Evolutionary conservation across 2,329 filamentous ascomycete species (phyloP), one percentile per base, ranked within the genome.

Genomic region (Rosellinia necatrix): DNA sequence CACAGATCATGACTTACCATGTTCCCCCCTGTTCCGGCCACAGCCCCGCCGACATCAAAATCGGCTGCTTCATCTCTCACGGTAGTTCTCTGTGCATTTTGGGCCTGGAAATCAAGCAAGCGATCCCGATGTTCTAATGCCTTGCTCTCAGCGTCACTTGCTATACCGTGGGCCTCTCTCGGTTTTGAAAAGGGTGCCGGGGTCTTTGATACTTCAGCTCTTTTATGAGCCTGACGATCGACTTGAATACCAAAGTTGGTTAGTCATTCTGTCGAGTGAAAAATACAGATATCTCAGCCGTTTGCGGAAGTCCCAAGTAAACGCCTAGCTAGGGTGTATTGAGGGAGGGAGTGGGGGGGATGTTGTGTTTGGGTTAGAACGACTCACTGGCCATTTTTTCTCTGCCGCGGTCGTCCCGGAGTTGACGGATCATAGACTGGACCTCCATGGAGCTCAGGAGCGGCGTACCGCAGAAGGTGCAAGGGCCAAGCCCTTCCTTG

Each of bases 401-500:
- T 54, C 88, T 85, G 2, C 92, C 93, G 4, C 92, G 85, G 75
- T 97, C 93, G 49, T 91, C 89, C 34, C 87, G 86, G 10, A 99
- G 80, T 66, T 93, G 87, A 22, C 83, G 82, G 44, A 97, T 89
- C 84, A 99, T 96, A 29, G 83, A 85, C 66, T 96, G 88, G 8
- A 96, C 84, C 51, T 97, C 92, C 3, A 82, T 76, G 0, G 83
- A 71, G 25, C 81, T 87, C 6, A 99, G 77, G 0, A 99, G 77
- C 0, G 91, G 85, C 0, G 82, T 80, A 0, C 86, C 86, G 75
- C 94, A 99, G 69, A 90, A 97, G 0, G 93, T 97, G 72, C 94
- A 99, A 0, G 93, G 93, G 0, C 93, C 93, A 0, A 97, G 80
- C 0, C 94, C 94, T 73, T 99, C 92, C 68, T 94, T 92, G 21